Percentiles rank a stretch among this genome's conserved stretches.
Evolutionary conservation across 1,139 yeast species (phyloP).

Genomic region (Suhomyces guaymorum): DNA sequence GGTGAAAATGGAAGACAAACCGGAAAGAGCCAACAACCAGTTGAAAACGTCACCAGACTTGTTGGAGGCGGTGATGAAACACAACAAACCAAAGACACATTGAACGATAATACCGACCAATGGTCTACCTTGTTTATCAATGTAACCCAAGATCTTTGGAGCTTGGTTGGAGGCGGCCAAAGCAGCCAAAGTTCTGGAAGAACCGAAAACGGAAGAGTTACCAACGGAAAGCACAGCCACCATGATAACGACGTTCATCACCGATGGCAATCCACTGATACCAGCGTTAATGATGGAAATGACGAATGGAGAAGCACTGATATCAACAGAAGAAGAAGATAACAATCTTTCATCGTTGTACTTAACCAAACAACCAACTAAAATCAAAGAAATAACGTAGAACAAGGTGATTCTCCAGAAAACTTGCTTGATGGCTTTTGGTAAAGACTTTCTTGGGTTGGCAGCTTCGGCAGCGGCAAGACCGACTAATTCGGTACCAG

Average conservation of each 20-base stretch:
- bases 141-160: conserved; percentile 70
- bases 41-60: conserved; percentile 34
- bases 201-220: conserved; percentile 58
- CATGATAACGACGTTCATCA: conserved; percentile 29
- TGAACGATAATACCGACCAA: conserved; percentile 63
- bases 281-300: conserved; percentile 38
- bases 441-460: conserved; percentile 58
- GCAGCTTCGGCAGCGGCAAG: conserved; percentile 47
- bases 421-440: conserved; percentile 70
- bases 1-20: conserved; percentile 38
- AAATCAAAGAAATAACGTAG: conserved; percentile 58
- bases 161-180: conserved; percentile 81
- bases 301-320: conserved; percentile 72
- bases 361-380: conserved; percentile 71
- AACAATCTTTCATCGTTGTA: conserved; percentile 53
- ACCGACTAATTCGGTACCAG: conserved; percentile 51
- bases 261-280: conserved; percentile 27
- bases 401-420: conserved; percentile 70
- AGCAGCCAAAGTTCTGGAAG: conserved; percentile 81
- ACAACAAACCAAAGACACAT: conserved; percentile 41
- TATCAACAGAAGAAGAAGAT: conserved; percentile 51
- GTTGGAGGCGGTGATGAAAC: conserved; percentile 40
- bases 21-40: conserved; percentile 41
- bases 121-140: conserved; percentile 77
- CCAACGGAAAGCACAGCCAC: conserved; percentile 29